Evolutionary conservation across 179 eudicot species (phyloP), one percentile per base, ranked within the genome.

Genomic region (Spergularia azorica): DNA sequence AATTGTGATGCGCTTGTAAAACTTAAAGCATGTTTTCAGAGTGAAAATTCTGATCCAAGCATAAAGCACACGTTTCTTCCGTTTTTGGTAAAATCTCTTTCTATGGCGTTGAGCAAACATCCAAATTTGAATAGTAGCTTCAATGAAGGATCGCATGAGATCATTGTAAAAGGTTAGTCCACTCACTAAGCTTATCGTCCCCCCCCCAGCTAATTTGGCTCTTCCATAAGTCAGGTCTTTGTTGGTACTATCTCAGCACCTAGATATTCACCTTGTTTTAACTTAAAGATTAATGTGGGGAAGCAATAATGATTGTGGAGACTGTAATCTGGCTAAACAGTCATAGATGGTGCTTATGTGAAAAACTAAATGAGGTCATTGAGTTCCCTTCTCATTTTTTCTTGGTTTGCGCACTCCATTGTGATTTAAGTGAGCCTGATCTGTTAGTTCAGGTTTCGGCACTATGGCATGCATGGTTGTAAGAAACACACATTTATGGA

Each of bases 31-130:
- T 87, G 91, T 50, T 90, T 93, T 78, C 93, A 95, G 76, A 90
- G 74, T 32, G 87, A 82, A 81, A 91, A 90, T 81, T 72, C 96
- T 43, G 97, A 93, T 85, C 92, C 97, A 77, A 81, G 82, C 80
- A 85, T 95, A 72, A 95, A 91, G 83, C 86, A 90, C 77, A 95
- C 97, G 52, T 93, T 89, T 82, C 98, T 95, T 82, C 97, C 98
- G 14, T 73, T 89, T 75, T 71, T 95, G 83, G 92, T 93, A 60
- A 93, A 95, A 85, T 86, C 98, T 15, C 90, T 93, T 43, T 95
- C 98, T 46, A 82, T 86, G 91, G 98, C 97, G 32, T 64, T 95
- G 84, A 85, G 77, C 79, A 91, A 85, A 84, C 84, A 84, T 75
- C 97, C 98, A 41, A 63, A 84, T 71, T 50, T 95, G 66, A 95